Conservation (phyloP, 768 basidiomycete species). For the Russula emetica region DNA sequence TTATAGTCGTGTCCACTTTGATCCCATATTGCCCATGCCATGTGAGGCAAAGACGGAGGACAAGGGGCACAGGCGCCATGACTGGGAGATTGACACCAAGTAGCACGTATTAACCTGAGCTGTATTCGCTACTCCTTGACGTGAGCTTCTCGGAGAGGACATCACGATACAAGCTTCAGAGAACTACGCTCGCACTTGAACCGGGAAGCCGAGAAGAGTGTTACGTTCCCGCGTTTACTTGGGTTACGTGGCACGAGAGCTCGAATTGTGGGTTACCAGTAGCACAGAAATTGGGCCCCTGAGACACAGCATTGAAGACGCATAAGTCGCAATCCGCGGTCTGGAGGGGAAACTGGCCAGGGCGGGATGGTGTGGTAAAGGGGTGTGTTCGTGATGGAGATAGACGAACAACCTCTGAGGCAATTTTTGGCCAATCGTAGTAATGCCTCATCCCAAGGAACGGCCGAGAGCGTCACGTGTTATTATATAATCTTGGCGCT, state of each 20-base stretch:
- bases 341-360: neutral
- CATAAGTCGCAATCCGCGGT: neutral
- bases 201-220: no score
- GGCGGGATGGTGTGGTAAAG: neutral
- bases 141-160: no score
- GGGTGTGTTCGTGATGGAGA: neutral
- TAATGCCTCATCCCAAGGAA: slow-evolving; percentile 13
- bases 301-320: neutral
- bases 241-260: neutral
- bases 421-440: slow-evolving; percentile 23
- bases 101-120: no score
- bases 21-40: no score
- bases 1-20: no score
- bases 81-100: no score
- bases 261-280: neutral
- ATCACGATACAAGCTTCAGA: no score
- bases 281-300: neutral
- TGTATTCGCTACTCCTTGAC: no score
- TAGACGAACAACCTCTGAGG: neutral
- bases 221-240: slow-evolving; percentile 29
- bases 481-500: neutral
- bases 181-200: no score
- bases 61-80: no score
- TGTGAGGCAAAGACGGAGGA: no score
- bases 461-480: slow-evolving; percentile 1